Conservation (phyloP, 202 grass and related monocot species). For the Schoenoplectus triqueter region DNA sequence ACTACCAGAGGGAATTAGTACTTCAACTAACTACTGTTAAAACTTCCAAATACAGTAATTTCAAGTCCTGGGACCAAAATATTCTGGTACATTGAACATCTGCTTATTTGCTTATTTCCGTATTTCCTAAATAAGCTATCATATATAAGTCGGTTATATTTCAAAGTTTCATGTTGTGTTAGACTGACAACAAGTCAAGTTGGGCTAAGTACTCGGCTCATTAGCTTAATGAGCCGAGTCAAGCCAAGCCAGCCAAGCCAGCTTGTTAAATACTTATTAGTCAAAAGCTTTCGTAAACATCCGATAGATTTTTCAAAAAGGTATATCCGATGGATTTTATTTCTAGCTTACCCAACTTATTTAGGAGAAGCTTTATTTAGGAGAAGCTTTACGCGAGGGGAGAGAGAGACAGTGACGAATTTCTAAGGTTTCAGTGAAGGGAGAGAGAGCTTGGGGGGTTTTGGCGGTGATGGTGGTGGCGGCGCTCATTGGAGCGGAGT, state of each 20-base stretch:
- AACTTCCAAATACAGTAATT: too few relatives aligned
- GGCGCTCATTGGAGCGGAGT: conserved; percentile 46
- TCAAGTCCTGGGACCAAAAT: neutral
- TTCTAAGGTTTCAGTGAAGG: conserved; percentile 54
- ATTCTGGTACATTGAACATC: neutral
- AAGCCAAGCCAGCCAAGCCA: too few relatives aligned
- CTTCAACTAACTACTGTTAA: too few relatives aligned
- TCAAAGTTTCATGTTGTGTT: too few relatives aligned
- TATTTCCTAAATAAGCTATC: neutral
- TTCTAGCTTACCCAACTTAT: conserved; percentile 62
- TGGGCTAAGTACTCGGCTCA: too few relatives aligned
- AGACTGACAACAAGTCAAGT: too few relatives aligned
- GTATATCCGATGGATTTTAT: too few relatives aligned
- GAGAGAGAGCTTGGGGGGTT: conserved; percentile 31
- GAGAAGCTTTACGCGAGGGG: conserved; percentile 67
- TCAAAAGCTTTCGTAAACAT: too few relatives aligned
- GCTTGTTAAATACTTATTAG: too few relatives aligned
- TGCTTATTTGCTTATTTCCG: neutral
- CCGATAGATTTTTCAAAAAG: too few relatives aligned
- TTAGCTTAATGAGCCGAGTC: conserved; percentile 38
- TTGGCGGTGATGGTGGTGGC: neutral
- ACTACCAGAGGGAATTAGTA: too few relatives aligned
- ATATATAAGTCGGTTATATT: neutral
- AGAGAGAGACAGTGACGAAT: conserved; percentile 63
- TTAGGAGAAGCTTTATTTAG: conserved; percentile 71